Evolutionary conservation across 2,329 filamentous ascomycete genomes (phyloP).

Genomic region (Penicillium nordicum): DNA sequence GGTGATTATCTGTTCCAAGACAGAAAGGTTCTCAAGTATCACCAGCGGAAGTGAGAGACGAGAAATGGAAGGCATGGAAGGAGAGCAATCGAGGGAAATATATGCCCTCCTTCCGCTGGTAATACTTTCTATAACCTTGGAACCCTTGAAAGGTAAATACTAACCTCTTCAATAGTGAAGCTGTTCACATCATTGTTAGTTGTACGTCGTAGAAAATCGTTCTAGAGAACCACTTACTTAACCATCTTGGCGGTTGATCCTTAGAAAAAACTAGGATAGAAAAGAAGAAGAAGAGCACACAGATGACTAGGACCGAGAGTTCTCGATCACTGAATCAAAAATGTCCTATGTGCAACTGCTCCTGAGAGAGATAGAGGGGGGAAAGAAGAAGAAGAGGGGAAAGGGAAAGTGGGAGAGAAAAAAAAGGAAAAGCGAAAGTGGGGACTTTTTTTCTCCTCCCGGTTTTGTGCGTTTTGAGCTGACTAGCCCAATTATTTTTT

Average conservation of each 20-base stretch:
- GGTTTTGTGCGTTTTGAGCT: slow-evolving; percentile 24
- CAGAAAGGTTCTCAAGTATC: background rate
- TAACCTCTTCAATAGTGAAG: slow-evolving; percentile 93
- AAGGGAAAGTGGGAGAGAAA: slow-evolving; percentile 31
- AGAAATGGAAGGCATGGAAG: background rate
- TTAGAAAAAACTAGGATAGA: slow-evolving; percentile 34
- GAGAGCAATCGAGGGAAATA: background rate
- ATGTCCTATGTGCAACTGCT: slow-evolving; percentile 40
- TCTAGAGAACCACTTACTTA: slow-evolving; percentile 69
- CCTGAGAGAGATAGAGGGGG: slow-evolving; percentile 29
- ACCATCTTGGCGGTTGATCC: slow-evolving; percentile 89
- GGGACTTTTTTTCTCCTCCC: slow-evolving; percentile 22
- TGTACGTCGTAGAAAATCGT: background rate
- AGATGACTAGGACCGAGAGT: slow-evolving; percentile 43
- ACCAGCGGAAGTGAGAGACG: background rate
- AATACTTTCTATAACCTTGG: background rate
- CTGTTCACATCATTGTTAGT: slow-evolving; percentile 46
- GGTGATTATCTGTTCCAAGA: background rate
- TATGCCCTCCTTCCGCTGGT: background rate
- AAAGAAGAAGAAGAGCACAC: slow-evolving; percentile 36
- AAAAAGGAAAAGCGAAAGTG: slow-evolving; percentile 28
- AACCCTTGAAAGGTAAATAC: slow-evolving; percentile 24
- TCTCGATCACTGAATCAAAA: slow-evolving; percentile 43
- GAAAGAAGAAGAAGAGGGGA: slow-evolving; percentile 30
- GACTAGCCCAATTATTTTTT: slow-evolving; percentile 1